Evolutionary conservation across 345 rosid species (phyloP).

Genomic region (Gossypium herbaceum): DNA sequence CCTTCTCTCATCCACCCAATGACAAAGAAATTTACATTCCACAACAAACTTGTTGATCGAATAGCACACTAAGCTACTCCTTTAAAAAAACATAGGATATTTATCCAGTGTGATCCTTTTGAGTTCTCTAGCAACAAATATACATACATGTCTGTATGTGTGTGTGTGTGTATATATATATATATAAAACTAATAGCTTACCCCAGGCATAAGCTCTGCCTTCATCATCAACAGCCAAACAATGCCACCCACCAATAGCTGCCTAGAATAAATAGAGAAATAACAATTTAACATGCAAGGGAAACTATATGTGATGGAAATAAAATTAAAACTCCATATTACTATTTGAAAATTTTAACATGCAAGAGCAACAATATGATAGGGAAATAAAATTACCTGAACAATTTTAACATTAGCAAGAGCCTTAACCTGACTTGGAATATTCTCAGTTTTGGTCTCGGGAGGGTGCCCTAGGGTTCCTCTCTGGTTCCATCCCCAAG

Average conservation of each 20-base stretch:
- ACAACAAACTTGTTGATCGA: neutral
- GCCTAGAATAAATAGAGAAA: slow-evolving; percentile 47
- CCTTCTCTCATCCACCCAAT: neutral
- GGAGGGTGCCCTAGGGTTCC: slow-evolving; percentile 96
- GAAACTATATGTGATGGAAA: neutral
- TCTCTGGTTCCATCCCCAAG: slow-evolving; percentile 99
- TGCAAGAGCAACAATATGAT: neutral
- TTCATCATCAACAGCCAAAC: slow-evolving; percentile 99
- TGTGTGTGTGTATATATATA: neutral
- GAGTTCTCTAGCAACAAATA: neutral
- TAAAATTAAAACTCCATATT: neutral
- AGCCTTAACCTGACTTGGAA: slow-evolving; percentile 76
- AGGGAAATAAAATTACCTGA: slow-evolving; percentile 47
- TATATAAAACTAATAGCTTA: slow-evolving; percentile 20
- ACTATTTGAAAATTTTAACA: neutral
- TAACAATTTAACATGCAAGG: slow-evolving; percentile 11
- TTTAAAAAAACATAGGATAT: neutral
- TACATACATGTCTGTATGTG: neutral
- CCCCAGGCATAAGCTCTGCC: slow-evolving; percentile 99
- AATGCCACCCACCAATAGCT: slow-evolving; percentile 99
- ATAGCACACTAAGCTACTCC: neutral
- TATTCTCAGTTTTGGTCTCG: slow-evolving; percentile 80
- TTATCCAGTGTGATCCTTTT: neutral
- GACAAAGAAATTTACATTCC: neutral
- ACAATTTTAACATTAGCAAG: slow-evolving; percentile 71